phyloP scores from a whole-genome alignment of 306 rosid species.

The Pyrus bretschneideri region DNA sequence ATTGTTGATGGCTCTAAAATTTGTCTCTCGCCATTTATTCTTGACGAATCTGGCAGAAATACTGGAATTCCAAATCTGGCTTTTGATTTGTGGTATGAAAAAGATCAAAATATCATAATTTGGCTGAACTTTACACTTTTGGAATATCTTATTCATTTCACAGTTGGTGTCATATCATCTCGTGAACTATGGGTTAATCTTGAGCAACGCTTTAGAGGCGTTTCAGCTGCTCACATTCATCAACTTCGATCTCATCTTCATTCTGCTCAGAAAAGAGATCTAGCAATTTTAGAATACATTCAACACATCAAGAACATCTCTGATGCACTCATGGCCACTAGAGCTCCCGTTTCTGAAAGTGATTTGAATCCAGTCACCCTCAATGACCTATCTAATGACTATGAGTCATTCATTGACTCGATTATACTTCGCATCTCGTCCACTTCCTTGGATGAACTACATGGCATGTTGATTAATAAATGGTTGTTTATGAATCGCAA shows the following conservation, averaged over 20 bases:
- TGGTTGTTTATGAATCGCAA: background rate
- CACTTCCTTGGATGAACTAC: background rate
- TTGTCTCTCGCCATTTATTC: too few species aligned
- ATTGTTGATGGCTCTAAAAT: too few species aligned
- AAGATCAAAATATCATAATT: background rate
- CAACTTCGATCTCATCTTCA: background rate
- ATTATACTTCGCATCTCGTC: background rate
- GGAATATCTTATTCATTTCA: background rate
- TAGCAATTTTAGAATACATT: fast-evolving
- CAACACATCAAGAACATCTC: background rate
- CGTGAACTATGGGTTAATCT: background rate
- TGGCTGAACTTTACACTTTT: background rate
- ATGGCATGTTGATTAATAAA: background rate
- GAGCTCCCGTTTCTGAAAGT: background rate
- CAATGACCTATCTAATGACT: background rate
- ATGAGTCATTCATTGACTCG: background rate
- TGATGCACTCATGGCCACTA: background rate
- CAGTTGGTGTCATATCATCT: background rate
- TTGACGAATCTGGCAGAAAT: background rate
- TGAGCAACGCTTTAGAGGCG: background rate
- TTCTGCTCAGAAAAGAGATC: fast-evolving
- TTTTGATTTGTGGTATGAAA: background rate
- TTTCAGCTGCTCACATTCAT: background rate
- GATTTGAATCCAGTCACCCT: background rate
- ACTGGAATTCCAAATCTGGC: background rate